Base-by-base conservation (phyloP, 805 yeast species). In the Saturnispora zaruensis region DNA sequence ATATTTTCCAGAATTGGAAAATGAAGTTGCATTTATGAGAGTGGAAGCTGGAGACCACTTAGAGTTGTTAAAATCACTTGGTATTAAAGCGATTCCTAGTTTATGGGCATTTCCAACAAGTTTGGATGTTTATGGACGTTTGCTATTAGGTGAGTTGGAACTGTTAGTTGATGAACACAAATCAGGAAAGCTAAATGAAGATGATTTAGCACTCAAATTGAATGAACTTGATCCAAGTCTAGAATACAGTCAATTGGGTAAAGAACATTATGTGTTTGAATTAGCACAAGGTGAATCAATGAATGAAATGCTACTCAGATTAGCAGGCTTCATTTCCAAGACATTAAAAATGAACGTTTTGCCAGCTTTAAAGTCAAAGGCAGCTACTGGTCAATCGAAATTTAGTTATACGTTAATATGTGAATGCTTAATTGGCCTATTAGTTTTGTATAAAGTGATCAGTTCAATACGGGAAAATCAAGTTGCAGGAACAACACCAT, bases 61-160 rank as follows among this genome's bases (percentile, higher is more conserved):
- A 9, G 58, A 62, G 3, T 57, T 75, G 23, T 75, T 77, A 52
- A 60, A 66, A 24, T 62, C 66, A 8, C 56, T 81, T 47, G 62
- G 66, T 3, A 58, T 84, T 50, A 64, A 64, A 3, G 67, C 77
- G 2, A 78, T 82, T 3, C 93, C 95, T 1, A 81, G 78, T 52
- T 55, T 82, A n/a, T 78, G 88, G 79, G 67, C 84, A 2, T 73
- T 77, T 49, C 88, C 89, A 13, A 45, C 49, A 13, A 50, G 55
- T 34, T 41, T 41, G n/a, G 44, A 18, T 3, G 52, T 51, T 3
- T 43, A 50, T 26, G 57, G 57, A 11, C 32, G 37, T 5, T 47
- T 45, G 11, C 23, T 48, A n/a, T 23, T 33, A 16, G 20, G 25
- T 6, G 44, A 52, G 32, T 16, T 48, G 13, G 42, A 46, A 38